A percentile compares a stretch with the other conserved stretches of the same genome.
These are phyloP conservation scores for Tetrahymena thermophila DNA, from an alignment of 73 alveolate genomes.

Conservation along the genomic window DNA sequence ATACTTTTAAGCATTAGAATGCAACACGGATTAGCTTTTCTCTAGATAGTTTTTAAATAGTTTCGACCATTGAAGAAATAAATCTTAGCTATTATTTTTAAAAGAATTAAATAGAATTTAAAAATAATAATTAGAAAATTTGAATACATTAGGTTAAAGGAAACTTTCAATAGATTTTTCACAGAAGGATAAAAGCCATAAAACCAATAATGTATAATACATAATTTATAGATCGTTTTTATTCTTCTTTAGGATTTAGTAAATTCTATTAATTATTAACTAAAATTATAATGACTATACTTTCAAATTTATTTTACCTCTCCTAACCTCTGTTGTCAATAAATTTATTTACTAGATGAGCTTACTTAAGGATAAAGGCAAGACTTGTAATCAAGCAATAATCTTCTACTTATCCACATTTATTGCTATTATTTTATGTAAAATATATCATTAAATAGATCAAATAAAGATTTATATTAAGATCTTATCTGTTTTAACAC, in stretches of 20 bases:
- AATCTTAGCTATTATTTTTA: background rate
- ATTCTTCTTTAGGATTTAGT: background rate
- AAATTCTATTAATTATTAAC: background rate
- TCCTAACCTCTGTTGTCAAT: background rate
- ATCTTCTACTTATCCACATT: background rate
- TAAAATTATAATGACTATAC: background rate
- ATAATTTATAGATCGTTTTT: conserved; percentile 18
- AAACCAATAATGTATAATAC: conserved; percentile 19
- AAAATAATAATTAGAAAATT: background rate
- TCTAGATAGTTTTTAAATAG: conserved; percentile 31
- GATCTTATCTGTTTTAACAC: too few species aligned
- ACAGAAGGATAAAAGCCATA: conserved; percentile 20
- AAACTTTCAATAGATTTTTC: background rate
- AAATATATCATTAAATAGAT: too few species aligned
- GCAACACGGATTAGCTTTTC: conserved; percentile 32
- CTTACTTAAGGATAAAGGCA: background rate
- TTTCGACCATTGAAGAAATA: conserved; percentile 13
- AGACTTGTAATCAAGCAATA: background rate
- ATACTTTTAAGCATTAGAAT: conserved; percentile 14
- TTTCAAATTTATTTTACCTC: background rate
- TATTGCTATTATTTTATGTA: background rate
- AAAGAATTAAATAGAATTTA: background rate
- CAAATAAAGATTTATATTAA: too few species aligned
- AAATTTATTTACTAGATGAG: background rate
- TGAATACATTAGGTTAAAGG: background rate